A percentile compares a stretch with the other conserved stretches of the same genome.
Conservation (phyloP, 805 yeast genomes). For the Geotrichum ghanense region DNA sequence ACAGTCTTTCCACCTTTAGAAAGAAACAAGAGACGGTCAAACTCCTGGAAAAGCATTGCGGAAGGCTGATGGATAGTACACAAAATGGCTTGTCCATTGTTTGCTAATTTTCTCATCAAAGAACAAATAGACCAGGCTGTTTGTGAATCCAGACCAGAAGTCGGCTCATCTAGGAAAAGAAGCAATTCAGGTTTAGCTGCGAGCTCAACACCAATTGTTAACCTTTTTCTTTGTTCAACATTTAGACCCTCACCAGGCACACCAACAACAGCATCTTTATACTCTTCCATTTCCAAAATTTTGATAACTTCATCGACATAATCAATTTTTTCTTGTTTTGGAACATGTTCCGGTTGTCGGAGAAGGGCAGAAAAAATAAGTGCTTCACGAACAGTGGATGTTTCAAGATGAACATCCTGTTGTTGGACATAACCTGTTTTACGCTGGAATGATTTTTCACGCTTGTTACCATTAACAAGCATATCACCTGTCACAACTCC, state of each 20-base stretch:
- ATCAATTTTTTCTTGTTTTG: conserved; percentile 44
- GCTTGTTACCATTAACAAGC: conserved; percentile 50
- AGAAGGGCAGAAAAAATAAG: conserved; percentile 53
- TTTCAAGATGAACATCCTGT: conserved; percentile 57
- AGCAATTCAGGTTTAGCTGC: conserved; percentile 53
- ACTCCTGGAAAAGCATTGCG: conserved; percentile 63
- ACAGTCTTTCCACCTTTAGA: conserved; percentile 64
- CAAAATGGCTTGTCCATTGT: conserved; percentile 51
- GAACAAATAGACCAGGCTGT: conserved; percentile 58
- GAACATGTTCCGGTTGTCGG: conserved; percentile 46
- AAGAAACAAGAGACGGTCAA: conserved; percentile 63
- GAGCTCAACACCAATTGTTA: conserved; percentile 58
- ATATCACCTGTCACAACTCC: conserved; percentile 63
- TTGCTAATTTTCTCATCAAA: conserved; percentile 46
- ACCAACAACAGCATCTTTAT: conserved; percentile 67
- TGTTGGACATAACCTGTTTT: conserved; percentile 68
- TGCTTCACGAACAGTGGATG: conserved; percentile 65
- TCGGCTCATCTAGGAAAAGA: conserved; percentile 55
- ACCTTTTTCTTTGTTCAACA: conserved; percentile 50
- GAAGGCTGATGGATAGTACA: conserved; percentile 84
- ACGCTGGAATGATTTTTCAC: conserved; percentile 52
- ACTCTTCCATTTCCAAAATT: conserved; percentile 49
- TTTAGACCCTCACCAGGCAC: conserved; percentile 60
- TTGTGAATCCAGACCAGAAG: conserved; percentile 59
- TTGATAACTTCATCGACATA: conserved; percentile 57